These are phyloP conservation scores for Rutidosis leptorrhynchoides DNA, from an alignment of 129 eudicot species.

Conservation along the genomic window DNA sequence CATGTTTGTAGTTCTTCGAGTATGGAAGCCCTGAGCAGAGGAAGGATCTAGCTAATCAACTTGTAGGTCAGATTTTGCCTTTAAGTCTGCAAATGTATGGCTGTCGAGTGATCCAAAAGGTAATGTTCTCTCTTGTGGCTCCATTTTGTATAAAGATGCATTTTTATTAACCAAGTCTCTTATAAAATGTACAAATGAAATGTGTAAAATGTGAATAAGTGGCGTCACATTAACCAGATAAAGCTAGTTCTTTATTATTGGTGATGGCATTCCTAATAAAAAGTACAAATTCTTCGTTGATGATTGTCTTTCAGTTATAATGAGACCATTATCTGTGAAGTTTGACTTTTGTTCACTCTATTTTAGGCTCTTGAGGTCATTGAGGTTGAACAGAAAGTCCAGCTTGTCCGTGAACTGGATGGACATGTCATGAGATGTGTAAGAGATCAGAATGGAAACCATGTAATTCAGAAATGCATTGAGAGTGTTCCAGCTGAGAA, in stretches of 20 bases:
- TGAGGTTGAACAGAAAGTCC: slow-evolving; percentile 57
- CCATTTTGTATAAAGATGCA: slow-evolving; percentile 19
- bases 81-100: slow-evolving; percentile 88
- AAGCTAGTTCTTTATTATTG: too few species aligned
- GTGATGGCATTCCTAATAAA: too few species aligned
- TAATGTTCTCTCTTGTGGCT: slow-evolving; percentile 12
- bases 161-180: background rate
- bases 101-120: slow-evolving; percentile 90
- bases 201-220: too few species aligned
- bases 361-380: slow-evolving; percentile 70
- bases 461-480: slow-evolving; percentile 81
- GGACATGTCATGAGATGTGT: slow-evolving; percentile 50
- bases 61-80: slow-evolving; percentile 51
- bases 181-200: too few species aligned
- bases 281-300: too few species aligned
- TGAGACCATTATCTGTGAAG: too few species aligned
- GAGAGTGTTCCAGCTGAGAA: slow-evolving; percentile 59
- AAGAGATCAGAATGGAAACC: slow-evolving; percentile 91
- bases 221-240: too few species aligned
- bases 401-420: slow-evolving; percentile 64
- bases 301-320: too few species aligned
- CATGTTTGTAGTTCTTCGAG: slow-evolving; percentile 49
- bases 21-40: slow-evolving; percentile 54
- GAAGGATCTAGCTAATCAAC: slow-evolving; percentile 52
- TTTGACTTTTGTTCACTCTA: too few species aligned